A percentile compares a stretch with the other conserved stretches of the same genome.
Evolutionary conservation across 129 eudicot genomes (phyloP).

Genomic region (Apium graveolens): DNA sequence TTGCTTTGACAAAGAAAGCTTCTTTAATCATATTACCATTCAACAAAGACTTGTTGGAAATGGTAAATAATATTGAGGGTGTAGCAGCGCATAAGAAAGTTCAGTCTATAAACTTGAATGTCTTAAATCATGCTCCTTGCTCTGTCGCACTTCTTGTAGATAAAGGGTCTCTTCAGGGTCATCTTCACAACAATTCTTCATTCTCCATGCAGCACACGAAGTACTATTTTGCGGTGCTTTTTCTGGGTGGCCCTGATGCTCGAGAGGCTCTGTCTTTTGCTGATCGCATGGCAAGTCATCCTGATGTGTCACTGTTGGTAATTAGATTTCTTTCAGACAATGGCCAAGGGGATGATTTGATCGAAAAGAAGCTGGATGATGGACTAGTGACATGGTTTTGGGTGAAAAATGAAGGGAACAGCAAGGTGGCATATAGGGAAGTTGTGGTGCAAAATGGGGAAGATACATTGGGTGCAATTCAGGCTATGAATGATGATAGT

Average conservation of each 20-base stretch:
- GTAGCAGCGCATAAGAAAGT: constrained; percentile 20
- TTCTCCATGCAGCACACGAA: not conserved
- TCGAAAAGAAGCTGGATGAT: constrained; percentile 88
- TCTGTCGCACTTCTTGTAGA: constrained; percentile 66
- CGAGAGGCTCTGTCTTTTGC: constrained; percentile 78
- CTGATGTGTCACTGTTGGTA: constrained; percentile 48
- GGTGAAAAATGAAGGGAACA: constrained; percentile 82
- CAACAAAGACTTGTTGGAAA: constrained; percentile 14
- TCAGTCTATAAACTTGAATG: constrained; percentile 33
- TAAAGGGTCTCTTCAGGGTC: constrained; percentile 20
- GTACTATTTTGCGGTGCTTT: constrained; percentile 30
- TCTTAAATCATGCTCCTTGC: constrained; percentile 66
- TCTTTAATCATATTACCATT: constrained; percentile 48
- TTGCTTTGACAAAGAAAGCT: constrained; percentile 53
- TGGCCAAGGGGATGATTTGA: constrained; percentile 50
- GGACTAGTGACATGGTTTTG: constrained; percentile 87
- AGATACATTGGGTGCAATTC: constrained; percentile 67
- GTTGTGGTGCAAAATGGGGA: constrained; percentile 70
- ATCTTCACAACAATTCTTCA: not conserved
- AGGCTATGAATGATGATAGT: constrained; percentile 38
- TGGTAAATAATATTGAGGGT: constrained; percentile 14
- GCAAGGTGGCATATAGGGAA: constrained; percentile 54
- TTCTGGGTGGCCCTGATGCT: constrained; percentile 79
- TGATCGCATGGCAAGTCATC: constrained; percentile 54
- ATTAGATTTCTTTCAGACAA: constrained; percentile 55